A percentile compares a stretch with the other conserved stretches of the same genome.
Evolutionary conservation across 2,329 filamentous ascomycete genomes (phyloP).

Genomic region (Ophiostoma sp.): DNA sequence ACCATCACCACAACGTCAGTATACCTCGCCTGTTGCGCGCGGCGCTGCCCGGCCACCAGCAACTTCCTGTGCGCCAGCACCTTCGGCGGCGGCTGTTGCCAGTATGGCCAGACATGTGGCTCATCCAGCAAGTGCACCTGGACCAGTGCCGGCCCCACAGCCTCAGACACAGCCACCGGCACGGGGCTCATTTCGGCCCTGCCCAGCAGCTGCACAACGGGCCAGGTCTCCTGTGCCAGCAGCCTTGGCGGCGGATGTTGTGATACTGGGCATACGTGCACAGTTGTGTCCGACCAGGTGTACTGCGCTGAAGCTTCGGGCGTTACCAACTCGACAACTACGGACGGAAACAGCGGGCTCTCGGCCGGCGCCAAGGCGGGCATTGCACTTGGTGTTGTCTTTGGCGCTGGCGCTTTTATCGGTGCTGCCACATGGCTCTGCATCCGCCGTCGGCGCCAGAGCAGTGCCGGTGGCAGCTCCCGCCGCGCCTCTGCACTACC

Average conservation of each 20-base stretch:
- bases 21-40: slow-evolving; percentile 37
- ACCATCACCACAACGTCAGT: slow-evolving; percentile 30
- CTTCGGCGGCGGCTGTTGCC: slow-evolving; percentile 48
- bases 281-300: slow-evolving; percentile 36
- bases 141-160: slow-evolving; percentile 21
- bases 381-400: slow-evolving; percentile 49
- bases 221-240: slow-evolving; percentile 42
- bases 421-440: slow-evolving; percentile 45
- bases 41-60: slow-evolving; percentile 39
- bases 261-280: slow-evolving; percentile 41
- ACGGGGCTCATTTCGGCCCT: slow-evolving; percentile 32
- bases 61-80: slow-evolving; percentile 41
- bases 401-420: slow-evolving; percentile 40
- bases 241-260: slow-evolving; percentile 48
- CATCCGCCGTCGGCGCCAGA: slow-evolving; percentile 29
- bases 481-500: slow-evolving; percentile 23
- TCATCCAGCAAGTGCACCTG: slow-evolving; percentile 35
- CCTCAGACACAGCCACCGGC: not conserved
- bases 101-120: slow-evolving; percentile 41
- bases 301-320: slow-evolving; percentile 37
- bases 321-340: slow-evolving; percentile 30
- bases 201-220: slow-evolving; percentile 42
- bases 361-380: slow-evolving; percentile 51
- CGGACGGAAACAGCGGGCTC: slow-evolving; percentile 30
- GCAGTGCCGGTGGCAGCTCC: slow-evolving; percentile 13